A percentile compares a stretch with the other conserved stretches of the same genome.
These are phyloP conservation scores for Heritiera littoralis DNA, from an alignment of 345 rosid species.

Conservation along the genomic window DNA sequence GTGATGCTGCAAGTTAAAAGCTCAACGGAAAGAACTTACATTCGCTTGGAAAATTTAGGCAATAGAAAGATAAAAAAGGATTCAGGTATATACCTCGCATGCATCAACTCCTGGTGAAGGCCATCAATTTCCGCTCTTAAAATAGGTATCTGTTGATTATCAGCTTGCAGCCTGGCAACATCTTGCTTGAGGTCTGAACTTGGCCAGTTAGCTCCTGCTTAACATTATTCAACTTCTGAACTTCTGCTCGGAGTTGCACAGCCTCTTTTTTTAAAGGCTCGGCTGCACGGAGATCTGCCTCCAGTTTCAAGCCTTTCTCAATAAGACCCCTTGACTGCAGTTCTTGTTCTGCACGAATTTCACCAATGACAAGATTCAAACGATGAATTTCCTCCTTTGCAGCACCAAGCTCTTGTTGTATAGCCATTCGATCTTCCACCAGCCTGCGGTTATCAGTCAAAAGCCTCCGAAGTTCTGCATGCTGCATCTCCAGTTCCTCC, in stretches of 20 bases:
- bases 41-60: neutral
- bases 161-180: constrained; percentile 58
- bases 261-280: constrained; percentile 83
- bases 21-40: neutral
- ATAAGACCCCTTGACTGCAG: constrained; percentile 63
- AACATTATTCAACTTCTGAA: constrained; percentile 62
- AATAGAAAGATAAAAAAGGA: neutral
- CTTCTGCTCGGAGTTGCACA: constrained; percentile 63
- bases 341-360: constrained; percentile 74
- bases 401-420: constrained; percentile 73
- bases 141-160: constrained; percentile 72
- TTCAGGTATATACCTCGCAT: constrained; percentile 58
- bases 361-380: constrained; percentile 60
- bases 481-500: constrained; percentile 87
- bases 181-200: constrained; percentile 78
- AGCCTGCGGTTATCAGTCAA: constrained; percentile 73
- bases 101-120: constrained; percentile 87
- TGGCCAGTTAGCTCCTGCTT: constrained; percentile 75
- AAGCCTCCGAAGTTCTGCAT: constrained; percentile 72
- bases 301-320: constrained; percentile 82
- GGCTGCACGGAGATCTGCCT: constrained; percentile 76
- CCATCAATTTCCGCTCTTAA: constrained; percentile 68
- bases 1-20: constrained; percentile 4
- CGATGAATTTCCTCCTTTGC: constrained; percentile 91
- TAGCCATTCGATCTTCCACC: constrained; percentile 68